phyloP scores from a whole-genome alignment of 352 stramenopile species.

The Phytophthora fragariaefolia region DNA sequence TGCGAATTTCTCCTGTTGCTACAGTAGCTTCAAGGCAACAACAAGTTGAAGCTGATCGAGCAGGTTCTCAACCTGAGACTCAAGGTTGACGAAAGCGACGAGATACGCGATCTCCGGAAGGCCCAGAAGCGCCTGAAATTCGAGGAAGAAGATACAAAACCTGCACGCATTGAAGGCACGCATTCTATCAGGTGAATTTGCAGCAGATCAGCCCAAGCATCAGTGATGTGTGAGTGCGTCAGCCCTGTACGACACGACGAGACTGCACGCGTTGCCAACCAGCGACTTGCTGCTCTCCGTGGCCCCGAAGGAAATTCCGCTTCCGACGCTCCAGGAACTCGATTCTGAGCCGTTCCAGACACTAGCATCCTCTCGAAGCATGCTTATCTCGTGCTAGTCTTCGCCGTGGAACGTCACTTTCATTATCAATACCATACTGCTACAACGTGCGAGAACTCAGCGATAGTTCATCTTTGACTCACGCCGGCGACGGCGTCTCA shows the following conservation, averaged over 20 bases:
- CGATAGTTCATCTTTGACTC: not conserved
- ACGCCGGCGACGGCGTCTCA: conserved; percentile 1
- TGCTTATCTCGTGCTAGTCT: not conserved
- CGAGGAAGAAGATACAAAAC: conserved; percentile 46
- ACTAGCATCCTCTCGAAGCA: no score
- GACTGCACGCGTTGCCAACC: no score
- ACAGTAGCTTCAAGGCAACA: conserved; percentile 43
- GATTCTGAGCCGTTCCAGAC: no score
- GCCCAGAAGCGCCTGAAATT: conserved; percentile 53
- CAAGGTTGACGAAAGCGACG: conserved; percentile 33
- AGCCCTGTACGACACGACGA: conserved; percentile 11
- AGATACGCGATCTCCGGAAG: conserved; percentile 49
- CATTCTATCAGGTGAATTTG: conserved; percentile 21
- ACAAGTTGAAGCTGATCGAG: conserved; percentile 41
- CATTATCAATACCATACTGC: conserved; percentile 19
- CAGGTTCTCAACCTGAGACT: conserved; percentile 30
- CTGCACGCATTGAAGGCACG: conserved; percentile 35
- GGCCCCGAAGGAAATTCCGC: not conserved
- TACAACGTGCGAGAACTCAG: conserved; percentile 4
- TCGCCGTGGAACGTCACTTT: not conserved
- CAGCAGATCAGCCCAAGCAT: conserved; percentile 23
- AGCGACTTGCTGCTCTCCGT: not conserved
- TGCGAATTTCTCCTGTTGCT: conserved; percentile 17
- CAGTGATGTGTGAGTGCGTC: conserved; percentile 18
- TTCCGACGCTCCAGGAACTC: not conserved